Evolutionary conservation across 2,329 filamentous ascomycete genomes (phyloP).

Genomic region (Helotiales sp.): DNA sequence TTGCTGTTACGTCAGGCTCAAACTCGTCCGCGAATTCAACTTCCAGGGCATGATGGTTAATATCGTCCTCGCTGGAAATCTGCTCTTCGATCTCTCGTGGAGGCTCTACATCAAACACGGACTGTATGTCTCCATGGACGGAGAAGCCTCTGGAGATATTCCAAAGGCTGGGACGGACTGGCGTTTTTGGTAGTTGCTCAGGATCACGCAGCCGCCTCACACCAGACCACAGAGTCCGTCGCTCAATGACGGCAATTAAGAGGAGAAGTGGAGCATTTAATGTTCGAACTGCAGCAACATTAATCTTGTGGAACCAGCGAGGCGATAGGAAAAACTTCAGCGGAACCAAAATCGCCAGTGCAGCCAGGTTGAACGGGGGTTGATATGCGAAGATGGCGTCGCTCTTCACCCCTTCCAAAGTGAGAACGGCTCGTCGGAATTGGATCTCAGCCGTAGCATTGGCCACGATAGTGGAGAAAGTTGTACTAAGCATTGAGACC

Average conservation of each 20-base stretch:
- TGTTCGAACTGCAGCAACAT: constrained; percentile 72
- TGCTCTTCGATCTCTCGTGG: constrained; percentile 27
- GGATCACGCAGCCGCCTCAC: constrained; percentile 21
- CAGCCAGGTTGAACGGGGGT: constrained; percentile 81
- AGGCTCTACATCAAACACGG: constrained; percentile 34
- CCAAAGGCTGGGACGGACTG: constrained; percentile 26
- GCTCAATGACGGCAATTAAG: constrained; percentile 69
- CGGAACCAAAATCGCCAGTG: constrained; percentile 71
- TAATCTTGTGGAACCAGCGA: constrained; percentile 88
- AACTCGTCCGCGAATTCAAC: constrained; percentile 24
- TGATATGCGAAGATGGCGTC: constrained; percentile 66
- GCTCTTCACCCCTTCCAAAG: constrained; percentile 81
- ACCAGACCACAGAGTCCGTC: constrained; percentile 62
- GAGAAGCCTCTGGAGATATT: constrained; percentile 31
- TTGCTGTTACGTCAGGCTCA: constrained; percentile 8
- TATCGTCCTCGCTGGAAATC: constrained; percentile 23
- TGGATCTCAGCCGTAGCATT: constrained; percentile 83
- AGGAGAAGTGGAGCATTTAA: constrained; percentile 76
- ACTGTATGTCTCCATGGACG: constrained; percentile 34
- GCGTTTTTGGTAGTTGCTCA: constrained; percentile 25
- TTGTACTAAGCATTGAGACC: constrained; percentile 83
- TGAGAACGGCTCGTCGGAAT: constrained; percentile 77
- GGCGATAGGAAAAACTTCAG: constrained; percentile 77
- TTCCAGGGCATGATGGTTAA: constrained; percentile 16
- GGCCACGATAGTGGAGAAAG: constrained; percentile 74